Evolutionary conservation across 106 monocot genomes (phyloP).

Genomic region (Dendrobium nobile): DNA sequence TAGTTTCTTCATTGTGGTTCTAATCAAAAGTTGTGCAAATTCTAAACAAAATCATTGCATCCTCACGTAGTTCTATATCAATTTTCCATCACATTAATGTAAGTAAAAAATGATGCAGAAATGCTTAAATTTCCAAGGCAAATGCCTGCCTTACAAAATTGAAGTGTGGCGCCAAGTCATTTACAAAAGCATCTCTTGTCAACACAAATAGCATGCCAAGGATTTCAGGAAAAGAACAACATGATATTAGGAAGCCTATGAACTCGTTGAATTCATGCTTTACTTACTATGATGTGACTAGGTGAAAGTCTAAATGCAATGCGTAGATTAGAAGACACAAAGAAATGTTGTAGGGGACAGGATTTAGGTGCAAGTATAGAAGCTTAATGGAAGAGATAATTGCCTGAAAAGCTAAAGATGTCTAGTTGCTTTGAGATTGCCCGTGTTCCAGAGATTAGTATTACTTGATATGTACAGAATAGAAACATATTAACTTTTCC

Average conservation of each 20-base stretch:
- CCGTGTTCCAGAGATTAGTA: not conserved
- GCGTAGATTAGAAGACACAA: not conserved
- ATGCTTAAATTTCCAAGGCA: not conserved
- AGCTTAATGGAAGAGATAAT: not conserved
- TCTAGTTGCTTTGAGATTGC: not conserved
- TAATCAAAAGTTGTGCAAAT: too few relatives aligned
- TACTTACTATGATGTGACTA: not conserved
- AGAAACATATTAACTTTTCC: not conserved
- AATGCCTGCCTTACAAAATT: not conserved
- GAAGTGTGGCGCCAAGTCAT: not conserved
- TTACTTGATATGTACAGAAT: not conserved
- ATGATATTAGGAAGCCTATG: not conserved
- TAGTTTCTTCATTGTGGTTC: too few relatives aligned
- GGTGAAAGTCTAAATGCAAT: too few relatives aligned
- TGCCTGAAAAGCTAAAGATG: not conserved
- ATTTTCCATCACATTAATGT: not conserved
- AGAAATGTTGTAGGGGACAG: not conserved
- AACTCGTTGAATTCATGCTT: not conserved
- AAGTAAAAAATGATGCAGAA: not conserved
- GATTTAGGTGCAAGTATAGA: not conserved
- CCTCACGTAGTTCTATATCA: too few relatives aligned
- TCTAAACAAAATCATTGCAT: too few relatives aligned
- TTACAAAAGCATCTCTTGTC: not conserved
- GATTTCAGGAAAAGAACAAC: not conserved
- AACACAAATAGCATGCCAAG: not conserved